A percentile compares a stretch with the other conserved stretches of the same genome.
Evolutionary conservation across 768 basidiomycete genomes (phyloP).

Genomic region (Tylopilus sp.): DNA sequence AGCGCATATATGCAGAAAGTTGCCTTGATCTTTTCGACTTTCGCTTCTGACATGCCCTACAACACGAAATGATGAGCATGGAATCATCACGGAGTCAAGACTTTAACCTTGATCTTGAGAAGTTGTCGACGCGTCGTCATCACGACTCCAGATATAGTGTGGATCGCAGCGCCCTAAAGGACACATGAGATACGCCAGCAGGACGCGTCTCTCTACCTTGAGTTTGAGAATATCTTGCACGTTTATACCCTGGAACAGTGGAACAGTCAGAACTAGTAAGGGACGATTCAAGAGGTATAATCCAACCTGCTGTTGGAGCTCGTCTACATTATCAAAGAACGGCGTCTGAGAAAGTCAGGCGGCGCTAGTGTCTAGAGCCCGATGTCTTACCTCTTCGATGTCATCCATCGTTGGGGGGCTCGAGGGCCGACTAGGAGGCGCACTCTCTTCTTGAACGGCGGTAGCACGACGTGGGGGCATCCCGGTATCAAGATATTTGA

Average conservation of each 20-base stretch:
- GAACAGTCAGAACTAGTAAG: not conserved
- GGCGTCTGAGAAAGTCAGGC: conserved; percentile 37
- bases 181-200: not conserved
- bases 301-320: conserved; percentile 75
- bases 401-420: conserved; percentile 33
- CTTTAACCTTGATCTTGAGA: conserved; percentile 83
- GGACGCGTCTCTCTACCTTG: conserved; percentile 48
- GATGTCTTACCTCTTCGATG: conserved; percentile 38
- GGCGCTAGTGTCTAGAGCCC: not conserved
- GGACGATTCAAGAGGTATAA: conserved; percentile 4
- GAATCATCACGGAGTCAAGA: not conserved
- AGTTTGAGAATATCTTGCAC: conserved; percentile 94
- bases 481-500: not conserved
- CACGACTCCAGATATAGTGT: conserved; percentile 82
- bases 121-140: conserved; percentile 91
- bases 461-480: conserved; percentile 31
- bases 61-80: not conserved
- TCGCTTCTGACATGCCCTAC: conserved; percentile 94
- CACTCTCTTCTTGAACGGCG: conserved; percentile 24
- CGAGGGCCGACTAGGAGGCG: conserved; percentile 24
- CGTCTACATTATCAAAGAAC: conserved; percentile 79
- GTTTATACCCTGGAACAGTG: conserved; percentile 78
- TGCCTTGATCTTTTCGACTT: conserved; percentile 96
- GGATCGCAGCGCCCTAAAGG: conserved; percentile 67
- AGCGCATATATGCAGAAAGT: conserved; percentile 16